Conservation (phyloP, 805 yeast species). For the Starmerella asiatica region DNA sequence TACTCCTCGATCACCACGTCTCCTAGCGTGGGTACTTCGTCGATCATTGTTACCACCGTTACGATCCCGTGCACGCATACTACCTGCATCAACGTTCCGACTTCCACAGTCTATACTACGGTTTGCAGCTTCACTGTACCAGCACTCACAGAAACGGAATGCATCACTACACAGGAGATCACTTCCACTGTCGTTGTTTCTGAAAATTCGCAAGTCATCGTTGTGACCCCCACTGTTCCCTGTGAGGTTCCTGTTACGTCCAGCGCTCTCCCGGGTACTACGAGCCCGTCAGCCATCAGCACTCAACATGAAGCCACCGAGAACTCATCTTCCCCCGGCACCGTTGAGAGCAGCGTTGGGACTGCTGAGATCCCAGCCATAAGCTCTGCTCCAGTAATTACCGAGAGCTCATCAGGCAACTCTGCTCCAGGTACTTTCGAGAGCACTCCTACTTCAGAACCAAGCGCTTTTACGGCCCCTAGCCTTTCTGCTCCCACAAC, state of each 20-base stretch:
- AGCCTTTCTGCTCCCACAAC: background rate
- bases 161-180: background rate
- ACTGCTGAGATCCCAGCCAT: background rate
- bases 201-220: background rate
- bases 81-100: constrained; percentile 1
- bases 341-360: background rate
- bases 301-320: background rate
- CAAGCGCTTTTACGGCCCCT: background rate
- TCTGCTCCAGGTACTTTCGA: background rate
- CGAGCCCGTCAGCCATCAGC: background rate
- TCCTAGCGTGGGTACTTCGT: background rate
- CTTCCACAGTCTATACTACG: constrained; percentile 8
- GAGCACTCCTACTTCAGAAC: background rate
- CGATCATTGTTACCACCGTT: background rate
- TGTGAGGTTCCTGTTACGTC: background rate
- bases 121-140: constrained; percentile 6
- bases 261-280: background rate
- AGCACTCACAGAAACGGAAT: constrained; percentile 1
- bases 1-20: background rate
- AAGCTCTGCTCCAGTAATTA: background rate
- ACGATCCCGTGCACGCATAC: constrained; percentile 11
- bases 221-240: constrained; percentile 1
- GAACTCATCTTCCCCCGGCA: background rate
- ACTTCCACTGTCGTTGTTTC: background rate
- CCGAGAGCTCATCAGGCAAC: background rate